These are phyloP conservation scores for Durusdinium trenchii DNA, from an alignment of 73 alveolate species.

Conservation along the genomic window DNA sequence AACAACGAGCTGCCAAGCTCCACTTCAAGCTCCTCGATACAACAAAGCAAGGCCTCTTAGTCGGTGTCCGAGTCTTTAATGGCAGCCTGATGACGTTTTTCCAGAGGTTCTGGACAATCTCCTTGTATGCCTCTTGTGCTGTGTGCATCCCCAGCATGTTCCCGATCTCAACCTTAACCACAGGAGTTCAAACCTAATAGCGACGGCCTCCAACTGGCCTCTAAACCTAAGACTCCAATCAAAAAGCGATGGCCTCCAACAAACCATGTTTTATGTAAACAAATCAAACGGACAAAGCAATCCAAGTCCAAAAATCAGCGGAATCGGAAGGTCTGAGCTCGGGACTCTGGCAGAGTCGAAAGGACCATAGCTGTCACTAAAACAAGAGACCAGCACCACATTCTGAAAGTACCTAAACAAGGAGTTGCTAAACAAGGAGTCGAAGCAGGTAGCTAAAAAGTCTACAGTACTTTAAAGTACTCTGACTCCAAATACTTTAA, in stretches of 20 bases:
- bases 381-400: constrained; percentile 98
- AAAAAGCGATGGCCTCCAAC: no score
- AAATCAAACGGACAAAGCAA: neutral
- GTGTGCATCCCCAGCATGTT: constrained; percentile 95
- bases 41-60: neutral
- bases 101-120: constrained; percentile 66
- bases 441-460: neutral
- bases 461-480: neutral
- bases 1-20: neutral
- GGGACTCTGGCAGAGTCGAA: constrained; percentile 99
- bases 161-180: constrained; percentile 60
- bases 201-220: neutral
- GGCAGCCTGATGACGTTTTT: neutral
- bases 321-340: constrained; percentile 96
- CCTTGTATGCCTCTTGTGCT: constrained; percentile 80
- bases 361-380: constrained; percentile 99
- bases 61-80: neutral
- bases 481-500: neutral
- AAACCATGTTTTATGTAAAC: neutral
- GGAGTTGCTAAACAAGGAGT: neutral
- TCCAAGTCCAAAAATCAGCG: constrained; percentile 96
- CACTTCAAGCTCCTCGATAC: neutral
- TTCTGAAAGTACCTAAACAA: constrained; percentile 97
- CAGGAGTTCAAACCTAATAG: neutral
- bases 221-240: neutral